phyloP scores from a whole-genome alignment of 306 rosid genomes.

The Inga laurina region DNA sequence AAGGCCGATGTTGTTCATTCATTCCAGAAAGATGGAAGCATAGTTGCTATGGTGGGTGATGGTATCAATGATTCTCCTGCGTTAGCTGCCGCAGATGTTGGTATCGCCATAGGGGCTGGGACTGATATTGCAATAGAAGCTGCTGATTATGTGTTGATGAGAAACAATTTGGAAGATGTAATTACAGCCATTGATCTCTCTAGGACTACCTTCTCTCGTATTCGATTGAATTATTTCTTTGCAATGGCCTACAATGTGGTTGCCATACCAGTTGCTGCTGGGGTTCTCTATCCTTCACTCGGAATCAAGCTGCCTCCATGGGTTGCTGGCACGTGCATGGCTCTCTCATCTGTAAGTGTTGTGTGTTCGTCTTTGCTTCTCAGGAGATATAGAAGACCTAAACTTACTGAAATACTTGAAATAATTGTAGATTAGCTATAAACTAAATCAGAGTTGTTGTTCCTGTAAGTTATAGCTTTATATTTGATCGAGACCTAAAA shows the following conservation, averaged over 20 bases:
- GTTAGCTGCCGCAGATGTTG: constrained; percentile 83
- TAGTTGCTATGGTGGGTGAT: constrained; percentile 93
- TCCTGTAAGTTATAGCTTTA: constrained; percentile 15
- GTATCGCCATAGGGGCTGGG: constrained; percentile 92
- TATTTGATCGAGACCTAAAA: constrained; percentile 25
- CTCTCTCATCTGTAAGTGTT: constrained; percentile 80
- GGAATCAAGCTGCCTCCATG: constrained; percentile 82
- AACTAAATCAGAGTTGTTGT: constrained; percentile 10
- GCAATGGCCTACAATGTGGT: constrained; percentile 92
- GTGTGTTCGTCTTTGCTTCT: constrained; percentile 85
- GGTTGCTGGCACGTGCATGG: constrained; percentile 97
- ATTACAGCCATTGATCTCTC: constrained; percentile 92
- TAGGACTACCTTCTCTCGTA: constrained; percentile 71
- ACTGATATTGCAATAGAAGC: constrained; percentile 94
- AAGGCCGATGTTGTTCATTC: constrained; percentile 76
- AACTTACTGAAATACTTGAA: constrained; percentile 77
- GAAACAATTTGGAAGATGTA: constrained; percentile 84
- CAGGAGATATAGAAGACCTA: constrained; percentile 78
- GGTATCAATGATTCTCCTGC: constrained; percentile 96
- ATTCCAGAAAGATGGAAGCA: constrained; percentile 71
- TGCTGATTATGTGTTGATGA: constrained; percentile 87
- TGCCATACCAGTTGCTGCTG: constrained; percentile 87
- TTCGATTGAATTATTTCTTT: constrained; percentile 71
- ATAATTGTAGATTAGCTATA: constrained; percentile 73
- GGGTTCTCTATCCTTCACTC: constrained; percentile 62